A percentile compares a stretch with the other conserved stretches of the same genome.
Conservation (phyloP, 2,329 filamentous ascomycete species). For the Arthrinium puccinioides region DNA sequence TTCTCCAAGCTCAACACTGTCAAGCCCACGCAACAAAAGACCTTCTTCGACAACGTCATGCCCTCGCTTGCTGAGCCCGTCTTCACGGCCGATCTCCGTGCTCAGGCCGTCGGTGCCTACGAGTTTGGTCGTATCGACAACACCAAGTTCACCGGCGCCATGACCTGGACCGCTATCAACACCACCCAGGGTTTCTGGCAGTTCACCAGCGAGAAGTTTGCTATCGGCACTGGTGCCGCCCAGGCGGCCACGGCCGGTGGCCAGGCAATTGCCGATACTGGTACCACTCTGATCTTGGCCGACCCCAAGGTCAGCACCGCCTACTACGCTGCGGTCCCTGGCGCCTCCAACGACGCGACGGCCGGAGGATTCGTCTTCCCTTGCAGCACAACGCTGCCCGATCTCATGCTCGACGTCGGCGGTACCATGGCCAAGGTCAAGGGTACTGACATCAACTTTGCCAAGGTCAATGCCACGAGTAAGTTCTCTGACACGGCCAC, state of each 20-base stretch:
- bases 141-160: conserved; percentile 22
- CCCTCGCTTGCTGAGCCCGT: conserved; percentile 20
- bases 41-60: conserved; percentile 30
- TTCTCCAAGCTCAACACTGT: conserved; percentile 37
- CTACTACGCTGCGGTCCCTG: conserved; percentile 40
- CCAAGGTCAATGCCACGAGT: conserved; percentile 41
- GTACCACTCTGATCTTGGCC: conserved; percentile 57
- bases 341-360: conserved; percentile 29
- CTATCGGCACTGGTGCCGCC: conserved; percentile 18
- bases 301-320: conserved; percentile 40
- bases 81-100: conserved; percentile 26
- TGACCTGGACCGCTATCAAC: conserved; percentile 25
- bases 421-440: conserved; percentile 47
- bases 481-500: conserved; percentile 30
- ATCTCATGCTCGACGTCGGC: conserved; percentile 49
- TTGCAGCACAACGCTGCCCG: conserved; percentile 37
- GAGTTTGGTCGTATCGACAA: conserved; percentile 29
- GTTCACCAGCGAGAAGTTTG: conserved; percentile 24
- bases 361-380: conserved; percentile 39
- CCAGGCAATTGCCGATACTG: conserved; percentile 49
- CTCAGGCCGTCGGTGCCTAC: conserved; percentile 26
- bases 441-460: conserved; percentile 47
- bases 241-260: conserved; percentile 28
- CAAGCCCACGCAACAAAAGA: conserved; percentile 29
- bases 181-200: conserved; percentile 28